Evolutionary conservation across 306 rosid species (phyloP), one percentile per base, ranked within the genome.

Genomic region (Erythrophleum fordii): DNA sequence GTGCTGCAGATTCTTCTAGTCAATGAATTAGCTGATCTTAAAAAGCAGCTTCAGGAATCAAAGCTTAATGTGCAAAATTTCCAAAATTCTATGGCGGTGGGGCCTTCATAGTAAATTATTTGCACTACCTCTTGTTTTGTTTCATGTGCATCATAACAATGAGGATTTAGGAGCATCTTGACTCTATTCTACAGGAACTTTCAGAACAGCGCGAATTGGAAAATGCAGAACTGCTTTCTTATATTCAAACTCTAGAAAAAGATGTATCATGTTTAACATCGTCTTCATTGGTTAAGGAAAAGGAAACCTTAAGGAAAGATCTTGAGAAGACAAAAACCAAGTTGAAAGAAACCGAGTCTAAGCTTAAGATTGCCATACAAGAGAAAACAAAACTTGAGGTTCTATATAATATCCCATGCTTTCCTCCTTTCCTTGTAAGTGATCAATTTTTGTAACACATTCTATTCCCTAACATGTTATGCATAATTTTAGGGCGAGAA

Each of bases 331-430:
- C 84, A 75, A 92, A 80, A 87, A 48, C 71, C 73, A 92, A 80
- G 89, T 85, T 90, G 86, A 94, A 91, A 86, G 97, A 92, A 85
- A 83, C 85, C 6, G 98, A 94, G 83, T 86, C 85, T 53, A 94
- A 92, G 88, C 97, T 94, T 75, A 92, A 88, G 92, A 91, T 85
- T 81, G 87, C 86, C 48, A 79, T 92, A 72, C 97, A 92, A 85
- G 98, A 92, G 84, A 94, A 88, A 91, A 92, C 97, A 68, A 94
- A 92, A 87, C 85, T 92, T 65, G 98, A 94, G 97, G 98, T 94
- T 82, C 59, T 72, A 80, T 74, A 31, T 53, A 72, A 52, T 77
- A 68, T 83, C 49, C 65, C 56, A 61, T 37, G 39, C 31, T 67
- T 23, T 65, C 68, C 26, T 82, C 72, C 60, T 78, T 88, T 86